Base-by-base conservation (phyloP, 257 asterid genomes). In the Cordia subcordata region DNA sequence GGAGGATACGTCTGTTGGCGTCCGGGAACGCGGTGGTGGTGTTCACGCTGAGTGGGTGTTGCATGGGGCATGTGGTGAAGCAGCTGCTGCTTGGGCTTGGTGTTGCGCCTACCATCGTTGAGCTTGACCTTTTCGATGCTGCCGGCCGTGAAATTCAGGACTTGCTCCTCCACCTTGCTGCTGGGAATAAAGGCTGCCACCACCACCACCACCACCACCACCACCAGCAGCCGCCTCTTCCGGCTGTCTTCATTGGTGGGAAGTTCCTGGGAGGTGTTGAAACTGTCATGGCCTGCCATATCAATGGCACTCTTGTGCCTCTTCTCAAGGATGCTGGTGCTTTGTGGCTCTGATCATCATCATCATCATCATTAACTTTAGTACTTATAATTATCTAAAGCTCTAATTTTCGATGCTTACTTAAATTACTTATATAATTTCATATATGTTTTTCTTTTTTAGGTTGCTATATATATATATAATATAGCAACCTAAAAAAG, bases 31-130 rank as follows among this genome's bases (percentile, higher is more conserved):
- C 96, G 37, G 96, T 83, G 64, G 97, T 90, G 49, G 74, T 90
- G n/a, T 90, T 90, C 87, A 81, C 94, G 8, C 52, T 80, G 57
- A 83, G 87, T 61, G 88, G 90, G 0, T 90, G 97, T 66, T 87
- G 97, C 80, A 87, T 90, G 96, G 82, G 96, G 78, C 97, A 90
- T 65, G 97, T 85, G 8, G 96, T 87, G 53, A 87, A 81, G 71
- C 93, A 83, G 62, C 81, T 90, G 14, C 85, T 90, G 0, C 72
- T 87, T 54, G 97, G 97, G 9, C 86, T 90, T 1, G 97, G 97
- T 10, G 96, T 90, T 0, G 95, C 87, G 8, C 97, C 97, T 1
- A 75, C 85, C 2, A 53, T 90, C 6, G 83, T 85, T 19, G 97
- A 90, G 84, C 85, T 90, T 49, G 96, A 90, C 73, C 83, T 71